Base-by-base conservation (phyloP, 78 protist genomes). In the Dictyostelium brefeldianum region DNA sequence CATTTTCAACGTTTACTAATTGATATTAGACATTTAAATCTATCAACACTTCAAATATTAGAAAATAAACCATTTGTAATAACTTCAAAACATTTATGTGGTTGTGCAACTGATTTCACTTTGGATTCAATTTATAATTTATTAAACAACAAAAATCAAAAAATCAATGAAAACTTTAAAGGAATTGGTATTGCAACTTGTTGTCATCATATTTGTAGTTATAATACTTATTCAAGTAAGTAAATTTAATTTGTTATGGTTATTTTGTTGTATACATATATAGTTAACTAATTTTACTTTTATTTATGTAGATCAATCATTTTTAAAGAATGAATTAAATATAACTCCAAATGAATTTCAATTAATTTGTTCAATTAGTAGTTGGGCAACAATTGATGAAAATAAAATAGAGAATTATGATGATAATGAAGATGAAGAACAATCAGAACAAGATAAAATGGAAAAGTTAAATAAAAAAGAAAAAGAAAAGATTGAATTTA, bases 161-260 rank as follows among this genome's bases (percentile, higher is more conserved):
- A 15, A 17, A 9, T 67, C 5, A 51, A 46, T 36, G 14, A 20
- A 15, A 77, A 48, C 9, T 87, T 87, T 20, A 65, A 57, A 36
- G 93, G 93, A 17, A 64, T 87, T 36, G 93, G 85, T 53, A 77
- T 87, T 48, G 93, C 93, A 62, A 87, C 93, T 18, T 87, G 93
- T 77, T 87, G 93, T 65, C 93, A 87, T 50, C 93, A 87, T 77
- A 11, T 77, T 47, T 87, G 93, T 65, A 64, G 46, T 11, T 87
- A 14, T 10, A 82, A 87, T 77, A 65, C 83, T 3, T 87, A 87
- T 50, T 75, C 79, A 5, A 87, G 91, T 83, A 83, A 36, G 74
- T 71, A 31, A n/a, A n/a, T n/a, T n/a, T n/a, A 17, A 27, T 5
- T 54, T 15, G 29, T 25, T 27, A 14, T n/a, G n/a, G n/a, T n/a